A percentile compares a stretch with the other conserved stretches of the same genome.
Evolutionary conservation across 148 eudicot species (phyloP).

Genomic region (Rhododendron kiyosumense): DNA sequence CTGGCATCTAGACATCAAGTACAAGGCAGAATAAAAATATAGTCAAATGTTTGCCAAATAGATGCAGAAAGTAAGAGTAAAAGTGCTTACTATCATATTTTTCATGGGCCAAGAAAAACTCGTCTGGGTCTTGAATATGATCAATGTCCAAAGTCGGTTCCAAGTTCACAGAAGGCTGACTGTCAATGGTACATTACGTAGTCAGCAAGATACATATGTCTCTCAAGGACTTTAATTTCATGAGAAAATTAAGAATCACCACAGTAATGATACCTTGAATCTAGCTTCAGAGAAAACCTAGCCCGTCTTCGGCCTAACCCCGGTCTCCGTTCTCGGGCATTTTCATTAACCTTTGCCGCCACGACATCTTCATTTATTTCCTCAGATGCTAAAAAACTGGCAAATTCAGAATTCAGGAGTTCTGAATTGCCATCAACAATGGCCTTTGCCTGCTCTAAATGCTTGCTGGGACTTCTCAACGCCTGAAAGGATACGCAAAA

Average conservation of each 20-base stretch:
- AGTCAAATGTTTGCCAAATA: conserved; percentile 6
- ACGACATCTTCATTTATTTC: conserved; percentile 15
- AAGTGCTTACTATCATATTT: conserved; percentile 44
- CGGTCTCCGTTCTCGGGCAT: conserved; percentile 37
- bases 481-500: conserved; percentile 25
- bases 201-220: not conserved
- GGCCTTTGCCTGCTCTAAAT: conserved; percentile 32
- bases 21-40: not conserved
- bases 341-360: conserved; percentile 7
- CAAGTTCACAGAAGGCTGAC: conserved; percentile 28
- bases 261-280: conserved; percentile 29
- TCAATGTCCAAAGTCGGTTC: conserved; percentile 29
- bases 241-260: not conserved
- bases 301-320: conserved; percentile 44
- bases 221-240: not conserved
- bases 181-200: conserved; percentile 7
- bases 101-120: conserved; percentile 41
- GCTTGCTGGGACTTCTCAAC: conserved; percentile 29
- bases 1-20: conserved; percentile 42
- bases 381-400: conserved; percentile 9
- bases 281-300: conserved; percentile 38
- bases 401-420: conserved; percentile 6
- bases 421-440: conserved; percentile 23
- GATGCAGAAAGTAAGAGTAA: not conserved
- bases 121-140: conserved; percentile 41